Percentiles rank a stretch among this genome's conserved stretches.
These are phyloP conservation scores for Petasospora fabianii DNA, from an alignment of 1,139 yeast genomes.

Conservation along the genomic window DNA sequence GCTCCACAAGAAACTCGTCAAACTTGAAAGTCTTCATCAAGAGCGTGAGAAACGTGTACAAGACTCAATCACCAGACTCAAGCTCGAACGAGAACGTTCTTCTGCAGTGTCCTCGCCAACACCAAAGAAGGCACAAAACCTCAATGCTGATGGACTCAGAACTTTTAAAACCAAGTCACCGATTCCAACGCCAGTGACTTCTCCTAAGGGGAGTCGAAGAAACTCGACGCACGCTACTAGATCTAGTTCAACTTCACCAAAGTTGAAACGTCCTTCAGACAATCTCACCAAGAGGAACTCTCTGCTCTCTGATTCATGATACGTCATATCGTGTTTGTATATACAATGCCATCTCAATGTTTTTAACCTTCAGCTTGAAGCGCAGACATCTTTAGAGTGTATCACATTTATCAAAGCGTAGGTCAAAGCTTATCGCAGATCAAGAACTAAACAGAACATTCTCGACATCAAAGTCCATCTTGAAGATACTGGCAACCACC, in stretches of 20 bases:
- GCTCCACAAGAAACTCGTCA: slow-evolving; percentile 14
- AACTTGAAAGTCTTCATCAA: slow-evolving; percentile 16
- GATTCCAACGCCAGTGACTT: slow-evolving; percentile 14
- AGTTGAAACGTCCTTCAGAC: slow-evolving; percentile 21
- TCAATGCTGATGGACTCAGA: slow-evolving; percentile 21
- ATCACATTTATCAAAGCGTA: too few species aligned
- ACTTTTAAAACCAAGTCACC: slow-evolving; percentile 25
- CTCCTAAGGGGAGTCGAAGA: slow-evolving; percentile 19
- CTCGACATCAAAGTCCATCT: slow-evolving; percentile 30
- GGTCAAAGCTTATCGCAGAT: too few species aligned
- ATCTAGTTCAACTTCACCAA: slow-evolving; percentile 2
- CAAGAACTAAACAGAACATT: slow-evolving; percentile 3
- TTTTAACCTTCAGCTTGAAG: too few species aligned
- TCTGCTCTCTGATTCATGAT: slow-evolving; percentile 1
- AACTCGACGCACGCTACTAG: slow-evolving; percentile 10
- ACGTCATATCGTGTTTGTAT: too few species aligned
- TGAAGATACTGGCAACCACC: slow-evolving; percentile 59
- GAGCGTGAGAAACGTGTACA: slow-evolving; percentile 17
- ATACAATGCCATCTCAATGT: too few species aligned
- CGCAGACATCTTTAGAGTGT: too few species aligned
- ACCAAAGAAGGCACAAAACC: slow-evolving; percentile 2
- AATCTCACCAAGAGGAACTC: slow-evolving; percentile 19
- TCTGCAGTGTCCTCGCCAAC: slow-evolving; percentile 1
- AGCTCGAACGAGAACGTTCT: slow-evolving; percentile 8
- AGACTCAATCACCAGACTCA: slow-evolving; percentile 13